A percentile compares a stretch with the other conserved stretches of the same genome.
These are phyloP conservation scores for Mediolabrus comicus DNA, from an alignment of 108 stramenopile species.

Conservation along the genomic window DNA sequence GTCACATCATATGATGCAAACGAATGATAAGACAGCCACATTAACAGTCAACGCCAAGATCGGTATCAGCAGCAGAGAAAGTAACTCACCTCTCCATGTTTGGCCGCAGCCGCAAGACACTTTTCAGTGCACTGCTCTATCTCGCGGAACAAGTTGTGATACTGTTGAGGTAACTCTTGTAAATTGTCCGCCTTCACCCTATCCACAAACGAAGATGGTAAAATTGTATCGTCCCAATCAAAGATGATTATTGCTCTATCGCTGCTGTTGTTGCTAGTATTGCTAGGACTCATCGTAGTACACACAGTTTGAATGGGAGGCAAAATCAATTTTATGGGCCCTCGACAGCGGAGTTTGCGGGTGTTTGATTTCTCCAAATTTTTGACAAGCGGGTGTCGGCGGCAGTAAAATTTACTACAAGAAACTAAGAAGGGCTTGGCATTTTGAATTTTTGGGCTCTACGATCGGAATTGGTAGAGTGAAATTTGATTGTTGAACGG, in stretches of 20 bases:
- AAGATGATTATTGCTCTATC: slow-evolving; percentile 66
- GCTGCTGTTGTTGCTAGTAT: neutral
- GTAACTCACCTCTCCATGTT: slow-evolving; percentile 78
- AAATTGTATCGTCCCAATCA: slow-evolving; percentile 93
- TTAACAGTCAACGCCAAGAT: neutral
- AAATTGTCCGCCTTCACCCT: slow-evolving; percentile 61
- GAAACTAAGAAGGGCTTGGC: no score
- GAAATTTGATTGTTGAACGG: no score
- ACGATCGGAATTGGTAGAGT: no score
- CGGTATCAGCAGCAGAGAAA: neutral
- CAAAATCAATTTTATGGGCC: no score
- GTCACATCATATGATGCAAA: no score
- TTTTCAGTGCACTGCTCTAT: slow-evolving; percentile 68
- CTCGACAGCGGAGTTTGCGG: no score
- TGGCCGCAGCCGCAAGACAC: slow-evolving; percentile 73
- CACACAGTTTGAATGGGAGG: no score
- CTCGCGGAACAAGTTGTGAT: slow-evolving; percentile 69
- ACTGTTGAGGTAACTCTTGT: slow-evolving; percentile 69
- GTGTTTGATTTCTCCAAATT: no score
- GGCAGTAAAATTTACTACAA: no score
- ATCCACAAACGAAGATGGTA: slow-evolving; percentile 87
- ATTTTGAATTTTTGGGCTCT: no score
- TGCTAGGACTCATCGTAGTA: slow-evolving; percentile 6
- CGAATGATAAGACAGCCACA: no score
- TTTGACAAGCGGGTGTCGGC: no score